phyloP scores from a whole-genome alignment of 1,284 basidiomycete genomes.

The Caloboletus inedulis region DNA sequence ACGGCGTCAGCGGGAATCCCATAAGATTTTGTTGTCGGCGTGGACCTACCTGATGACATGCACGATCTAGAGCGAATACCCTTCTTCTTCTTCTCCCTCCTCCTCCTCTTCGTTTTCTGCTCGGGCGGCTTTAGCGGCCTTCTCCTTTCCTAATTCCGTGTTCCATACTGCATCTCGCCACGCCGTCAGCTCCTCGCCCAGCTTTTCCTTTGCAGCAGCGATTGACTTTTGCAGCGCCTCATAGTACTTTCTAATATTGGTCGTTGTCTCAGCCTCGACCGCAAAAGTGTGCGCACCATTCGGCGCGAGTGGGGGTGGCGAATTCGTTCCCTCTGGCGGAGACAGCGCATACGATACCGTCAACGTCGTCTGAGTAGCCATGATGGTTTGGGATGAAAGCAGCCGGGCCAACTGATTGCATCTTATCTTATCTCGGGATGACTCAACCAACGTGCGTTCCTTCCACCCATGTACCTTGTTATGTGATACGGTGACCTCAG shows the following conservation, averaged over 20 bases:
- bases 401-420: neutral
- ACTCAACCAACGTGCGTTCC: neutral
- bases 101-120: constrained; percentile 40
- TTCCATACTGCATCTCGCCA: constrained; percentile 71
- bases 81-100: constrained; percentile 30
- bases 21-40: neutral
- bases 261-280: constrained; percentile 20
- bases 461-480: neutral
- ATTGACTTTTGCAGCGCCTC: constrained; percentile 47
- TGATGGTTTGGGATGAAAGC: constrained; percentile 19
- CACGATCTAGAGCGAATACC: neutral
- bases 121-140: constrained; percentile 38
- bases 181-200: constrained; percentile 62
- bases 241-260: constrained; percentile 45
- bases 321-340: constrained; percentile 36
- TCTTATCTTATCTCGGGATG: constrained; percentile 25
- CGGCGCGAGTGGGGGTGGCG: constrained; percentile 20
- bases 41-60: neutral
- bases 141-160: constrained; percentile 51
- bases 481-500: neutral
- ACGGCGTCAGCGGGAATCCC: neutral
- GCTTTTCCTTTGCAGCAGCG: constrained; percentile 44
- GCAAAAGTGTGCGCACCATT: constrained; percentile 29
- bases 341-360: constrained; percentile 50
- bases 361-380: constrained; percentile 34